Percentiles rank a stretch among this genome's conserved stretches.
These are phyloP conservation scores for Coemansia sp. DNA, from an alignment of 192 early-diverging fungal species.

Conservation along the genomic window DNA sequence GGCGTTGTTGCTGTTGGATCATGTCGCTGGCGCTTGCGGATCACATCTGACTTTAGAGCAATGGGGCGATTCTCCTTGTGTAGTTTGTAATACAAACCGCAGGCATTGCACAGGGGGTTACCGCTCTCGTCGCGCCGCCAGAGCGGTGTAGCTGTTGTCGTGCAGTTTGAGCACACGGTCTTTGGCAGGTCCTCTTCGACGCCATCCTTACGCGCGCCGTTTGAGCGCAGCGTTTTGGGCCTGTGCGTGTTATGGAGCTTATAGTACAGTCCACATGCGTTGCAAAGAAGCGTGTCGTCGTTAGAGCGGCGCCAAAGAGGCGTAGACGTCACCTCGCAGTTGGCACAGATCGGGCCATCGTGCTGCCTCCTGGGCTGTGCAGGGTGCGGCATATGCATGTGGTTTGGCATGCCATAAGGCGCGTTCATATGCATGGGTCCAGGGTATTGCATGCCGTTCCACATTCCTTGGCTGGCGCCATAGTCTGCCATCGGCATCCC, in stretches of 20 bases:
- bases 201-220: constrained; percentile 64
- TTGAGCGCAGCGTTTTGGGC: constrained; percentile 82
- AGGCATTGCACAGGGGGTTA: constrained; percentile 96
- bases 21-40: constrained; percentile 90
- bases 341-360: constrained; percentile 62
- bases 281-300: constrained; percentile 90
- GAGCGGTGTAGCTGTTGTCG: constrained; percentile 85
- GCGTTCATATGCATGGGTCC: constrained; percentile 33
- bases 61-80: constrained; percentile 91
- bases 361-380: constrained; percentile 33
- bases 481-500: constrained; percentile 49
- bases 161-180: constrained; percentile 76
- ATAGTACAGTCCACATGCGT: constrained; percentile 95
- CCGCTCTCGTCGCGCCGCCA: constrained; percentile 93
- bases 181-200: constrained; percentile 43
- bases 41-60: constrained; percentile 90
- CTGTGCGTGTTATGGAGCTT: constrained; percentile 89
- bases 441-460: constrained; percentile 42
- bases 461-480: constrained; percentile 31
- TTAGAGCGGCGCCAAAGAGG: constrained; percentile 89
- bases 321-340: constrained; percentile 83
- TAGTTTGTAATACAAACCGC: constrained; percentile 93
- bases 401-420: constrained; percentile 26
- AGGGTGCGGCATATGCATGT: constrained; percentile 13
- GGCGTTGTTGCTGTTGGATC: constrained; percentile 21